phyloP scores from a whole-genome alignment of 345 rosid species.

The Physaria fendleri region DNA sequence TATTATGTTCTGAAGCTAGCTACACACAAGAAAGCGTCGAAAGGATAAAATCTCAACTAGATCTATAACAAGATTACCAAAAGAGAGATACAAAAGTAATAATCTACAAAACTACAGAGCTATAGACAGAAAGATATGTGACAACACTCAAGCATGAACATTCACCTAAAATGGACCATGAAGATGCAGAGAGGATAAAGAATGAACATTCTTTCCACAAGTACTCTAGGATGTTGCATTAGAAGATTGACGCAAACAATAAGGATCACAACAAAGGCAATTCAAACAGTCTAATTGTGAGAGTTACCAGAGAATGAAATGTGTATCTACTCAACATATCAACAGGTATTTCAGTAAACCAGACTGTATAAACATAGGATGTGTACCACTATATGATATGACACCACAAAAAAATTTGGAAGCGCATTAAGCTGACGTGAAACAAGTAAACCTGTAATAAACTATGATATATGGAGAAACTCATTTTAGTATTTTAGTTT shows the following conservation, averaged over 20 bases:
- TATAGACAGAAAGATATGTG: not conserved
- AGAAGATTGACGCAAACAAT: conserved; percentile 28
- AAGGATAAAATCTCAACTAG: not conserved
- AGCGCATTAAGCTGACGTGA: not conserved
- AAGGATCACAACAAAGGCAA: conserved; percentile 30
- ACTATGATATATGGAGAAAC: not conserved
- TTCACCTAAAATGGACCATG: not conserved
- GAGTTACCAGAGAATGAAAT: not conserved
- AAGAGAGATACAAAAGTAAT: no score
- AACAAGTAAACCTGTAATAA: not conserved
- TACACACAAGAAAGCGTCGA: no score
- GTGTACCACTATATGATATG: not conserved
- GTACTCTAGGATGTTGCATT: conserved; percentile 39
- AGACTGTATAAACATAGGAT: no score
- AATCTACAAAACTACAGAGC: not conserved
- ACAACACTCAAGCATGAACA: not conserved
- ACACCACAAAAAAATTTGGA: not conserved
- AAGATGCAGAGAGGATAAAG: conserved; percentile 19
- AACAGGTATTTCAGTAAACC: not conserved
- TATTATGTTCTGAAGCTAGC: no score
- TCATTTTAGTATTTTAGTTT: not conserved
- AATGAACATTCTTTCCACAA: conserved; percentile 27
- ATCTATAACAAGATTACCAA: not conserved
- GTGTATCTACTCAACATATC: not conserved
- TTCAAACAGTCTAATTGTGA: conserved; percentile 30